A percentile compares a stretch with the other conserved stretches of the same genome.
Evolutionary conservation across 2,329 filamentous ascomycete genomes (phyloP).

Genomic region (Furcasterigmium furcatum): DNA sequence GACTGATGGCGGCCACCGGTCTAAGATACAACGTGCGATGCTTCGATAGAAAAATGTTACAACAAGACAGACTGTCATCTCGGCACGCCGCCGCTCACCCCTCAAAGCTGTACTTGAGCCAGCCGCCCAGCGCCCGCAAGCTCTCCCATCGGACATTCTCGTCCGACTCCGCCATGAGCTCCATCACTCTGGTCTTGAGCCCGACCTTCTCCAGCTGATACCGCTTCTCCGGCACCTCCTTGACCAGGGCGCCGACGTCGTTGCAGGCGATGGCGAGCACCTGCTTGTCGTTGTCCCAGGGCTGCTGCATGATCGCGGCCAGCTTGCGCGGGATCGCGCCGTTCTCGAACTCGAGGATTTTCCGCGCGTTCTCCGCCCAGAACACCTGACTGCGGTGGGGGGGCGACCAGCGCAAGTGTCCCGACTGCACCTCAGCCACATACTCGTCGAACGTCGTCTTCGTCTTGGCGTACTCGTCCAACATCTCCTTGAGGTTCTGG

Average conservation of each 20-base stretch:
- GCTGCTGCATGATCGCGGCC: conserved; percentile 74
- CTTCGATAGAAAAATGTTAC: not conserved
- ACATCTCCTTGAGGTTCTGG: conserved; percentile 55
- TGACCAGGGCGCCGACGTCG: conserved; percentile 84
- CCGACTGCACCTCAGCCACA: conserved; percentile 78
- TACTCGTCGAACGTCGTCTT: conserved; percentile 86
- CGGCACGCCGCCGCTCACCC: not conserved
- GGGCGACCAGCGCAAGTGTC: conserved; percentile 89
- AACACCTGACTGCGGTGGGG: conserved; percentile 84
- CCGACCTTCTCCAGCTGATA: conserved; percentile 77
- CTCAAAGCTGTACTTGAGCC: conserved; percentile 64
- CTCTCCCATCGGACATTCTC: conserved; percentile 93
- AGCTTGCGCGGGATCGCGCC: conserved; percentile 76
- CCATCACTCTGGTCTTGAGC: conserved; percentile 85
- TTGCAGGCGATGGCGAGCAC: conserved; percentile 92
- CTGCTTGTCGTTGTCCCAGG: conserved; percentile 78
- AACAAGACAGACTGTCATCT: not conserved
- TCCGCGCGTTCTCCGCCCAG: conserved; percentile 87
- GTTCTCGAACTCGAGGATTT: conserved; percentile 80
- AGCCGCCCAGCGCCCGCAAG: conserved; percentile 71
- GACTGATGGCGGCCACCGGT: not conserved
- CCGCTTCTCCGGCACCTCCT: conserved; percentile 83
- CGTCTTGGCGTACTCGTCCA: conserved; percentile 66
- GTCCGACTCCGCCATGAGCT: conserved; percentile 85
- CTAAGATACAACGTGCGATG: not conserved